phyloP scores from a whole-genome alignment of 2,329 filamentous ascomycete species.

The Berkeleyomyces rouxiae region DNA sequence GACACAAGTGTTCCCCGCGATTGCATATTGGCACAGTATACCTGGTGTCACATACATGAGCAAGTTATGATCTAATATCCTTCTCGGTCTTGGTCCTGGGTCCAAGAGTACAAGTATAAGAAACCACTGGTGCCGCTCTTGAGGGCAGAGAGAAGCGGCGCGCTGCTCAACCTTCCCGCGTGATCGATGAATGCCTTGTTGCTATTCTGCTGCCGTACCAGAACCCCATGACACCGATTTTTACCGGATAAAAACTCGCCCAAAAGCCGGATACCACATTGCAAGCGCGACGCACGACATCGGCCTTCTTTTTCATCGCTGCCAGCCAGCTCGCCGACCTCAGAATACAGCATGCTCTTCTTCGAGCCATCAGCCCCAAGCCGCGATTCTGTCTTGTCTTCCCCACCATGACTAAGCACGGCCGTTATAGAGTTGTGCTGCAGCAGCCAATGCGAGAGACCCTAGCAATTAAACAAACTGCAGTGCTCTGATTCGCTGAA shows the following conservation, averaged over 20 bases:
- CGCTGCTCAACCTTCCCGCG: background rate
- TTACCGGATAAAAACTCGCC: background rate
- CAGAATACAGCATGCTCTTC: background rate
- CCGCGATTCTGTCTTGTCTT: background rate
- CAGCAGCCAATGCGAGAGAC: background rate
- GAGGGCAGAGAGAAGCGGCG: background rate
- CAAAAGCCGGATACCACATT: background rate
- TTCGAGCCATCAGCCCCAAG: background rate
- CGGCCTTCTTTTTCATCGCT: background rate
- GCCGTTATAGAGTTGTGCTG: slow-evolving; percentile 6
- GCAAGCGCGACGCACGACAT: background rate
- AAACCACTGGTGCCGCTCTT: background rate
- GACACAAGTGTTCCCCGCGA: background rate
- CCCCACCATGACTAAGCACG: slow-evolving; percentile 7
- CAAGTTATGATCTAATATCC: slow-evolving; percentile 12
- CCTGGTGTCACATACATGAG: slow-evolving; percentile 1
- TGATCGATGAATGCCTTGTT: background rate
- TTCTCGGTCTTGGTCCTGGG: slow-evolving; percentile 3
- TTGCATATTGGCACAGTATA: background rate
- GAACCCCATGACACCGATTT: background rate
- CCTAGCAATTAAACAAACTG: slow-evolving; percentile 3
- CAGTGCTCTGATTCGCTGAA: slow-evolving; percentile 11
- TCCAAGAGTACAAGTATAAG: background rate
- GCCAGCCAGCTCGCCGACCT: background rate
- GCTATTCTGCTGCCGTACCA: background rate